Conservation (phyloP, 345 rosid species). For the Gossypium herbaceum region DNA sequence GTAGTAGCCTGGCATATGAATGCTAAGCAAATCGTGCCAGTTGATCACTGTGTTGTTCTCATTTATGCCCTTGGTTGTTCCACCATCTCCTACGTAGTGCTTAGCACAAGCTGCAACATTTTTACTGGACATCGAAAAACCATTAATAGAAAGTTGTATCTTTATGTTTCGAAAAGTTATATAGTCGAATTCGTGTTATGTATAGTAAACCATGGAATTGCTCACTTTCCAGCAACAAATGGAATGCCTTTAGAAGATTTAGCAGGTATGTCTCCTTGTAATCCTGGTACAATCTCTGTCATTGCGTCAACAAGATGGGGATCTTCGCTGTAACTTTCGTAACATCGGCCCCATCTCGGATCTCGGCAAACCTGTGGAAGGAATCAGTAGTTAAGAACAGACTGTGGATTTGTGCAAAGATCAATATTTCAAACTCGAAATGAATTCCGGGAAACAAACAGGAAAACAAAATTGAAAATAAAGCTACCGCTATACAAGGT, state of each 20-base stretch:
- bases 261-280: slow-evolving; percentile 74
- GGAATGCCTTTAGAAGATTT: slow-evolving; percentile 51
- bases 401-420: not conserved
- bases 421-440: not conserved
- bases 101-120: slow-evolving; percentile 92
- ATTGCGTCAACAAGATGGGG: slow-evolving; percentile 56
- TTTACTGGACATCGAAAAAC: slow-evolving; percentile 33
- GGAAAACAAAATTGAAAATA: too few relatives aligned
- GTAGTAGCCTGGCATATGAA: slow-evolving; percentile 80
- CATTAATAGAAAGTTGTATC: not conserved
- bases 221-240: slow-evolving; percentile 69
- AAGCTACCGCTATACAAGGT: slow-evolving; percentile 79
- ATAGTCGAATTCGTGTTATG: not conserved
- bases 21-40: slow-evolving; percentile 50
- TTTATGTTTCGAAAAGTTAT: not conserved
- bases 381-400: not conserved
- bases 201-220: not conserved
- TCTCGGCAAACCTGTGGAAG: slow-evolving; percentile 75
- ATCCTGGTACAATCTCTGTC: slow-evolving; percentile 68
- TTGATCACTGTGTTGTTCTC: slow-evolving; percentile 61
- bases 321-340: slow-evolving; percentile 90
- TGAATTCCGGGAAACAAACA: too few relatives aligned
- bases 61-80: slow-evolving; percentile 65
- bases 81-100: slow-evolving; percentile 95
- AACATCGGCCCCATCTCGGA: slow-evolving; percentile 97